These are phyloP conservation scores for Aspergillus nanangensis DNA, from an alignment of 495 filamentous ascomycete species.

Conservation along the genomic window DNA sequence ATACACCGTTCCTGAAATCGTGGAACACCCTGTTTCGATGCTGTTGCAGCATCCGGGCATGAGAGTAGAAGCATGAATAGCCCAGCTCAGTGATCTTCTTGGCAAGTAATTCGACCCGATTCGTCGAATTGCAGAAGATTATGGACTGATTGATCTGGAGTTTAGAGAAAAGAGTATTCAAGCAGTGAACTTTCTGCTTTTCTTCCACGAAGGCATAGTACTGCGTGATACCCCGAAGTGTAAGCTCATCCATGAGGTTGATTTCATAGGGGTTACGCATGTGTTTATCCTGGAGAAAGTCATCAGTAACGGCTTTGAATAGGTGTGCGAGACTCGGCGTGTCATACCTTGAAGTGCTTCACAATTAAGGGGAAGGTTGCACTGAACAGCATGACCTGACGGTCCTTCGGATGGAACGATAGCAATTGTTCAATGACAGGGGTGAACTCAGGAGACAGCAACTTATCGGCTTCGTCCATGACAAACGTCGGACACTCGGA, in stretches of 20 bases:
- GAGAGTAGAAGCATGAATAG: slow-evolving; percentile 99
- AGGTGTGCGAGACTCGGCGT: neutral
- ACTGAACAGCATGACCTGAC: slow-evolving; percentile 98
- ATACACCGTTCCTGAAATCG: slow-evolving; percentile 96
- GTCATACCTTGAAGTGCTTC: slow-evolving; percentile 79
- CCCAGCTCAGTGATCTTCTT: slow-evolving; percentile 99
- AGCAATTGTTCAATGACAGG: slow-evolving; percentile 94
- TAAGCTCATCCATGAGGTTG: slow-evolving; percentile 99
- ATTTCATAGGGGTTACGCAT: slow-evolving; percentile 96
- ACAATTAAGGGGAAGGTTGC: slow-evolving; percentile 96
- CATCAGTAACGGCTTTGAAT: slow-evolving; percentile 6
- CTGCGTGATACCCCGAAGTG: slow-evolving; percentile 94
- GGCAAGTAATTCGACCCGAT: slow-evolving; percentile 91
- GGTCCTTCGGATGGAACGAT: slow-evolving; percentile 88
- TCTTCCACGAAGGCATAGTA: slow-evolving; percentile 99
- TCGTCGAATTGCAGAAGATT: slow-evolving; percentile 99
- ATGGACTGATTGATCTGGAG: slow-evolving; percentile 99
- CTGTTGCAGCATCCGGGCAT: slow-evolving; percentile 97
- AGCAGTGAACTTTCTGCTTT: slow-evolving; percentile 98
- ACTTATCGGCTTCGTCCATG: slow-evolving; percentile 98
- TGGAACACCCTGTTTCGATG: slow-evolving; percentile 98
- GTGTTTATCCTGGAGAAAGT: slow-evolving; percentile 68
- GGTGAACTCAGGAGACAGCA: slow-evolving; percentile 94
- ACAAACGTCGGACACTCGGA: slow-evolving; percentile 95
- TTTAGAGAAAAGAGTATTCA: slow-evolving; percentile 98